phyloP scores from a whole-genome alignment of 257 asterid species.

The Salvia miltiorrhiza region DNA sequence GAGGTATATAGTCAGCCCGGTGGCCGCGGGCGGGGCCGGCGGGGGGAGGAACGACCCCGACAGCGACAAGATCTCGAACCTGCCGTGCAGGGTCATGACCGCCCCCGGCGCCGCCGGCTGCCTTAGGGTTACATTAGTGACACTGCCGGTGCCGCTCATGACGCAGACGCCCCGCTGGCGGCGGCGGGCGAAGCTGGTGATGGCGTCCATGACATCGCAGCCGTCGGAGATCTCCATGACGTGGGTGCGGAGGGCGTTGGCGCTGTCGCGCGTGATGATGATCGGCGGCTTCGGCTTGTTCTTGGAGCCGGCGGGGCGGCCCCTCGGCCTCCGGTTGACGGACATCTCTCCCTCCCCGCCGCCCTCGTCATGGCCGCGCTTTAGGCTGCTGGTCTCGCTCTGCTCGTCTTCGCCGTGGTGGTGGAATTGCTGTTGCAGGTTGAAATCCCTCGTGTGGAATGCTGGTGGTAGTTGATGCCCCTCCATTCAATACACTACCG shows the following conservation, averaged over 20 bases:
- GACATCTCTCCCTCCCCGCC: conserved; percentile 18
- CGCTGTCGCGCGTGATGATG: neutral
- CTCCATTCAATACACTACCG: conserved; percentile 29
- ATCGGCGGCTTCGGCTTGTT: neutral
- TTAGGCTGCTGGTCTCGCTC: conserved; percentile 55
- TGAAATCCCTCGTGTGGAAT: conserved; percentile 76
- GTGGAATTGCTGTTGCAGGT: conserved; percentile 54
- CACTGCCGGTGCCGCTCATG: conserved; percentile 70
- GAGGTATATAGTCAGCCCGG: conserved; percentile 56
- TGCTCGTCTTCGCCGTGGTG: conserved; percentile 57
- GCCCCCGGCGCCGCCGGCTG: conserved; percentile 75
- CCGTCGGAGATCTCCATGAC: conserved; percentile 78
- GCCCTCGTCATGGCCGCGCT: conserved; percentile 39
- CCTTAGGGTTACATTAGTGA: conserved; percentile 56
- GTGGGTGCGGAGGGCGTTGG: conserved; percentile 57
- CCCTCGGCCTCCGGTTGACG: conserved; percentile 47
- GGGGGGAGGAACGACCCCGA: conserved; percentile 79
- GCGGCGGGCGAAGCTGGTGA: conserved; percentile 59
- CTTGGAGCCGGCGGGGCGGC: conserved; percentile 39
- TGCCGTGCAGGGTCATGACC: conserved; percentile 61
- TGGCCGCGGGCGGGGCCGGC: conserved; percentile 82
- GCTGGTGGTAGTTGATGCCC: conserved; percentile 70
- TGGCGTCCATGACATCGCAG: conserved; percentile 64
- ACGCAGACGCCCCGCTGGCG: conserved; percentile 81
- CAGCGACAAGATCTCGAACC: conserved; percentile 70